phyloP scores from a whole-genome alignment of 768 basidiomycete species.

The Chalciporus pseudorubinellus region DNA sequence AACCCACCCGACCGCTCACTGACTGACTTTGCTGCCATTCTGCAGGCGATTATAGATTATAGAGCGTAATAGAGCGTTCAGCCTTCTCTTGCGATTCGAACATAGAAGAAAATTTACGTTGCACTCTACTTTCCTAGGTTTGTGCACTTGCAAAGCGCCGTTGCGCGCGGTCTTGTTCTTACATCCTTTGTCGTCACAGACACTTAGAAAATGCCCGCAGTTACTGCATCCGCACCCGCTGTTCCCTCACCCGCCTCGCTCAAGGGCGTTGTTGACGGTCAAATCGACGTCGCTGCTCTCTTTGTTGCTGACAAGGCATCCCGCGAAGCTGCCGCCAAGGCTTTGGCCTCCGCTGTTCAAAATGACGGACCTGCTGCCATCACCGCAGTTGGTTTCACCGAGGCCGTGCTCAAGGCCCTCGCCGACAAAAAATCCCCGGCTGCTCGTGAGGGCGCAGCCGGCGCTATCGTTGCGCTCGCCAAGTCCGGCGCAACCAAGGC shows the following conservation, averaged over 20 bases:
- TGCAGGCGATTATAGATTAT: constrained; percentile 40
- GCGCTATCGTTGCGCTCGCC: constrained; percentile 63
- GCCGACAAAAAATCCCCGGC: constrained; percentile 94
- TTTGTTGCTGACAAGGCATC: constrained; percentile 84
- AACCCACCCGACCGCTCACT: neutral
- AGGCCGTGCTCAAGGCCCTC: constrained; percentile 79
- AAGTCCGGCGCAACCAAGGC: constrained; percentile 72
- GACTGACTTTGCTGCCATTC: constrained; percentile 6
- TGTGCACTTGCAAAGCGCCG: constrained; percentile 10
- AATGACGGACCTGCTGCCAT: constrained; percentile 83
- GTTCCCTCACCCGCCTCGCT: constrained; percentile 64
- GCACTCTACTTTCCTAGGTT: constrained; percentile 44
- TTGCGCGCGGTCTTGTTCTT: neutral
- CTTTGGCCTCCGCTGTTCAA: constrained; percentile 72
- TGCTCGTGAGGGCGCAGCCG: constrained; percentile 84
- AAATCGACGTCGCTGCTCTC: constrained; percentile 71
- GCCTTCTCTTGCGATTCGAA: constrained; percentile 45
- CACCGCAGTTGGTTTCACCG: constrained; percentile 62
- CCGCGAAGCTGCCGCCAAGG: constrained; percentile 67
- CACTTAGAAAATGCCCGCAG: constrained; percentile 77
- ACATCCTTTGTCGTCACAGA: constrained; percentile 19
- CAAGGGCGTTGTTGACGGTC: constrained; percentile 65
- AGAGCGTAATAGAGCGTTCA: constrained; percentile 60
- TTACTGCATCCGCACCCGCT: constrained; percentile 60
- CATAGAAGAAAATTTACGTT: constrained; percentile 36